Percentiles rank a stretch among this genome's conserved stretches.
phyloP scores from a whole-genome alignment of 495 filamentous ascomycete species.

The Hypoxylon cercidicola region DNA sequence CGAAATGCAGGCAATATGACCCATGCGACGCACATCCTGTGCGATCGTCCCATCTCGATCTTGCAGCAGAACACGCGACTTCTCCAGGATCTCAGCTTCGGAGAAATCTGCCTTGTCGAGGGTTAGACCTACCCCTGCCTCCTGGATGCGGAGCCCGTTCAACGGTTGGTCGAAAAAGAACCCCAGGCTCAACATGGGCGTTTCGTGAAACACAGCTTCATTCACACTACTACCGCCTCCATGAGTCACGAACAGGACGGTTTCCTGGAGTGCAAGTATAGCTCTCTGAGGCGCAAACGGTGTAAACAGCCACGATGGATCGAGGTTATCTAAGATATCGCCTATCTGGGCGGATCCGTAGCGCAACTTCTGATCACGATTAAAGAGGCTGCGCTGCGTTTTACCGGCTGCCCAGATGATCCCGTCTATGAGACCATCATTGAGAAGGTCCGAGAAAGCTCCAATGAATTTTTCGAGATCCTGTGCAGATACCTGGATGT shows the following conservation, averaged over 20 bases:
- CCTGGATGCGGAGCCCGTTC: conserved; percentile 46
- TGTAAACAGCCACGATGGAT: conserved; percentile 44
- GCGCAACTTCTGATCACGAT: conserved; percentile 21
- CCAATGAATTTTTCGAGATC: conserved; percentile 42
- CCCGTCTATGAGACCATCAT: conserved; percentile 48
- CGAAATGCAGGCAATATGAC: conserved; percentile 49
- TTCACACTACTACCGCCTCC: conserved; percentile 51
- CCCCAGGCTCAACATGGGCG: conserved; percentile 46
- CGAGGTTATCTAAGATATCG: conserved; percentile 36
- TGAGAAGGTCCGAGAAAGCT: conserved; percentile 38
- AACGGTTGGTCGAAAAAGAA: conserved; percentile 52
- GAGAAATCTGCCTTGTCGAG: conserved; percentile 50
- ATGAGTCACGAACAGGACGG: conserved; percentile 50
- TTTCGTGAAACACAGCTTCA: conserved; percentile 52
- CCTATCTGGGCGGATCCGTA: conserved; percentile 18
- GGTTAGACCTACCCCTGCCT: conserved; percentile 43
- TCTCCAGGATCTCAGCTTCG: conserved; percentile 42
- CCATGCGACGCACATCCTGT: conserved; percentile 45
- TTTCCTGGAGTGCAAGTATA: conserved; percentile 44
- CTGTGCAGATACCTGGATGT: conserved; percentile 45
- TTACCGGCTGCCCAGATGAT: conserved; percentile 50
- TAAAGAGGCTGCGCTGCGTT: conserved; percentile 33
- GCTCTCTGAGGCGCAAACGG: conserved; percentile 50
- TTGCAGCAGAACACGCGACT: conserved; percentile 36
- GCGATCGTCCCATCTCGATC: conserved; percentile 38